A percentile compares a stretch with the other conserved stretches of the same genome.
Evolutionary conservation across 352 stramenopile genomes (phyloP).

Genomic region (Globisporangium cystogenes): DNA sequence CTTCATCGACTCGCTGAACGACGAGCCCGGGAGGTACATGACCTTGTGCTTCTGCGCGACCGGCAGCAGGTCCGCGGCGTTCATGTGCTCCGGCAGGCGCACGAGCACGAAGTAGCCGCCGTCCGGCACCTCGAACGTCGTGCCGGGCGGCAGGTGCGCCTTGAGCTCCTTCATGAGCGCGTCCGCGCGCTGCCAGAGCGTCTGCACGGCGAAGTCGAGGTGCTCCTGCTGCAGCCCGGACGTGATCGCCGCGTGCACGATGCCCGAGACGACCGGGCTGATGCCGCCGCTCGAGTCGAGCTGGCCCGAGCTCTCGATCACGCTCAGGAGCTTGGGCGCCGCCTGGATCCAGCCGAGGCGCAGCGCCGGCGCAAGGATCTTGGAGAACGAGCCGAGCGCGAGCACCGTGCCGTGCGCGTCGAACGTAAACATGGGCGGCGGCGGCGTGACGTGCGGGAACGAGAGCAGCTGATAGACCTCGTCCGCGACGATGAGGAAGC

Average conservation of each 20-base stretch:
- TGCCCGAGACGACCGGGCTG: conserved; percentile 89
- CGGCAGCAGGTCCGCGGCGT: conserved; percentile 65
- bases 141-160: conserved; percentile 39
- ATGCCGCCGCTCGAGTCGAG: conserved; percentile 92
- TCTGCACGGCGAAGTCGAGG: conserved; percentile 67
- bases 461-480: conserved; percentile 96
- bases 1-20: conserved; percentile 83
- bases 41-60: conserved; percentile 87
- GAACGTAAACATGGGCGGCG: conserved; percentile 83
- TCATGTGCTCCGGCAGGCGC: conserved; percentile 67
- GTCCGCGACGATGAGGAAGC: conserved; percentile 90
- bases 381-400: conserved; percentile 93
- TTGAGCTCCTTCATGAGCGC: conserved; percentile 76
- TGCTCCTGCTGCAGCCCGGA: conserved; percentile 73
- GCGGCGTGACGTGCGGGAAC: conserved; percentile 81
- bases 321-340: conserved; percentile 61
- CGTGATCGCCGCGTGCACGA: conserved; percentile 68
- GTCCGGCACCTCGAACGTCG: conserved; percentile 73
- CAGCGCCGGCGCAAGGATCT: conserved; percentile 92
- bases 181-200: conserved; percentile 68
- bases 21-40: conserved; percentile 75
- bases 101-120: conserved; percentile 90
- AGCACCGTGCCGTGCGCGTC: conserved; percentile 78
- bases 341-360: conserved; percentile 87
- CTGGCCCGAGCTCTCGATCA: conserved; percentile 82